Base-by-base conservation (phyloP, 768 basidiomycete genomes). In the Neoboletus magnificus region DNA sequence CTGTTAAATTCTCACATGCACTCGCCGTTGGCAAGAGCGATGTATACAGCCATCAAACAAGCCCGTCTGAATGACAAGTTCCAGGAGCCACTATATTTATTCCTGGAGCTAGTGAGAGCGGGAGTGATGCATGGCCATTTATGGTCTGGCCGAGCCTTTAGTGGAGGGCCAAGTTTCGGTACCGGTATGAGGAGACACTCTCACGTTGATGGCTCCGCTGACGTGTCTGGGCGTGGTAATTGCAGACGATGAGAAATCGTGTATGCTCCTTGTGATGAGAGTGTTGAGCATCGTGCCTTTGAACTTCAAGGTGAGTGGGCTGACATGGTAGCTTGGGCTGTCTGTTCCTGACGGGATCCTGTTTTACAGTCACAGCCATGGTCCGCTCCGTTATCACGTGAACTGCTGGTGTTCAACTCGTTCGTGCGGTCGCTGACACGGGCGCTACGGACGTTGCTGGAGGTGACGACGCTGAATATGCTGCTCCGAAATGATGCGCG, bases 401-500 rank as follows among this genome's bases (percentile, higher is more conserved):
- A 98, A 72, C 77, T 99, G 56, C 79, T 99, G 48, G 94, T 97
- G 57, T 99, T 98, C 82, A 99, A 99, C 78, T 93, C 94, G 46
- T 98, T 98, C 71, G 86, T 97, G 66, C 87, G 92, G 49, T 90
- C 92, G 48, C 77, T 98, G 58, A 90, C 93, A 54, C 88, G 94
- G 56, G 90, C 94, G 29, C 79, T 98, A 56, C 85, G 97, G 59
- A 89, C 89, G 55, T 78, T 98, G 62, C 74, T 97, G 58, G 97
- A 99, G 73, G 88, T 94, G 55, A 86, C 91, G 40, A 86, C 91
- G 56, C 74, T 97, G 66, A 97, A 97, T 75, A 91, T 98, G 87
- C 78, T 99, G 33, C 78, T 99, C 25, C 88, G 92, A 27, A 84
- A 83, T 30, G 95, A 98, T 66, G 94, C 93, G 33, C 84, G 87